Evolutionary conservation across 2,329 filamentous ascomycete genomes (phyloP).

Genomic region (Cercospora sojina): DNA sequence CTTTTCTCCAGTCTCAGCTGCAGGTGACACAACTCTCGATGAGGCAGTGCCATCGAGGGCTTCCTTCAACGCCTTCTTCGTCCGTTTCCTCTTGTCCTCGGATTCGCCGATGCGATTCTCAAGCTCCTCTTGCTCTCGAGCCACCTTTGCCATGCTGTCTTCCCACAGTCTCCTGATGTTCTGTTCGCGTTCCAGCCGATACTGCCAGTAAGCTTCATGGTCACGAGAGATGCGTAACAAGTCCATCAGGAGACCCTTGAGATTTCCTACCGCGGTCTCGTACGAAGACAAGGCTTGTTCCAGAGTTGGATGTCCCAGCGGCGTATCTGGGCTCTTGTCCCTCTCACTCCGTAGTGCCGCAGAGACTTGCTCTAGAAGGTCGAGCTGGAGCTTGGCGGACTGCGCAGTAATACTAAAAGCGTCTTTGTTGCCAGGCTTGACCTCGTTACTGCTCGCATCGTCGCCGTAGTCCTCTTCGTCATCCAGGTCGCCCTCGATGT

Average conservation of each 20-base stretch:
- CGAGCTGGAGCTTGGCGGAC: conserved; percentile 87
- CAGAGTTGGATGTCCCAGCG: conserved; percentile 74
- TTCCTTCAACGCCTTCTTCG: conserved; percentile 85
- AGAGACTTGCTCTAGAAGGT: conserved; percentile 83
- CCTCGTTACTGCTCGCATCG: conserved; percentile 74
- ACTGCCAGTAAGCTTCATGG: conserved; percentile 95
- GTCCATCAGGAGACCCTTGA: conserved; percentile 81
- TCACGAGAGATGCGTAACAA: conserved; percentile 89
- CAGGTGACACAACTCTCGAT: conserved; percentile 19
- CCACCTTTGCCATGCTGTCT: conserved; percentile 97
- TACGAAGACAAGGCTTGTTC: conserved; percentile 79
- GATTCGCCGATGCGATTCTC: conserved; percentile 85
- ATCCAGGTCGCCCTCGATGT: conserved; percentile 59
- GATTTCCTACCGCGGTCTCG: conserved; percentile 81
- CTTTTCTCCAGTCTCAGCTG: conserved; percentile 11
- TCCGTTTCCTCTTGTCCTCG: conserved; percentile 83
- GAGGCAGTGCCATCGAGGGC: conserved; percentile 61
- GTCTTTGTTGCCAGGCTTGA: conserved; percentile 75
- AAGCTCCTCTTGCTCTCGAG: conserved; percentile 86
- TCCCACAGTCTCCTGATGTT: conserved; percentile 97
- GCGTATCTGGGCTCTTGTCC: conserved; percentile 64
- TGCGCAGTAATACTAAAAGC: conserved; percentile 97
- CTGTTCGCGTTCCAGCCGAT: conserved; percentile 83
- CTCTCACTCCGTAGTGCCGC: conserved; percentile 74
- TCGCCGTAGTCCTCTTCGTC: conserved; percentile 76